Base-by-base conservation (phyloP, 2,329 filamentous ascomycete species). In the Cladosporium sp. region DNA sequence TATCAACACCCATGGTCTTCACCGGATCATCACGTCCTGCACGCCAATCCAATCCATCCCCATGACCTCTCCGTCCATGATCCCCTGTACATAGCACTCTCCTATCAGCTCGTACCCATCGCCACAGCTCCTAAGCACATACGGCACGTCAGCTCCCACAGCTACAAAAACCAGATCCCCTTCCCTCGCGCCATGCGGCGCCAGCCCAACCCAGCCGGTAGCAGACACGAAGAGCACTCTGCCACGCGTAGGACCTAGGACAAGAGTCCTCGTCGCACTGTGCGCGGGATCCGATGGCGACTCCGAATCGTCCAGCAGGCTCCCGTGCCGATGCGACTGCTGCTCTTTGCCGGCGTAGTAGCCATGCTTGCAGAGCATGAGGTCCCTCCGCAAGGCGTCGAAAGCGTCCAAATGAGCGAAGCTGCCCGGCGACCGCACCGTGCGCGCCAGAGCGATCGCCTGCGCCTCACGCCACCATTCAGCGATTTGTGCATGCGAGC, bases 81-180 rank as follows among this genome's bases (percentile, higher is more conserved):
- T 57, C 4, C 66, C 66, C 42, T 68, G 63, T 9, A 67, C 60
- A 52, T 66, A 67, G 2, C 62, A 64, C 44, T 68, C 64, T 9
- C 66, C 66, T 31, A 67, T 59, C 41, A 66, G 53, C 19, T 59
- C 59, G 35, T 62, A 65, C 3, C 53, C 55, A 11, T 55, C 53
- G 4, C 55, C 18, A 9, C 41, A 42, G 2, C 56, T 53, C 31
- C 63, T 49, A 13, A 66, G 52, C 1, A 65, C 49, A 49, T 54
- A 64, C 9, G 63, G 63, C 19, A 64, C 58, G 37, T 59, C 56
- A 1, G 56, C 56, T 2, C 63, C 64, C 3, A 64, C 46, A 9
- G 63, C 49, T 9, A 65, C 56, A 40, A 63, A 64, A 1, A 67
- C 53, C 9, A 64, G 48, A 56, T 67, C 64, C 9, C 64, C 62